These are phyloP conservation scores for Xylariaceae sp. DNA, from an alignment of 2,329 filamentous ascomycete genomes.

Conservation along the genomic window DNA sequence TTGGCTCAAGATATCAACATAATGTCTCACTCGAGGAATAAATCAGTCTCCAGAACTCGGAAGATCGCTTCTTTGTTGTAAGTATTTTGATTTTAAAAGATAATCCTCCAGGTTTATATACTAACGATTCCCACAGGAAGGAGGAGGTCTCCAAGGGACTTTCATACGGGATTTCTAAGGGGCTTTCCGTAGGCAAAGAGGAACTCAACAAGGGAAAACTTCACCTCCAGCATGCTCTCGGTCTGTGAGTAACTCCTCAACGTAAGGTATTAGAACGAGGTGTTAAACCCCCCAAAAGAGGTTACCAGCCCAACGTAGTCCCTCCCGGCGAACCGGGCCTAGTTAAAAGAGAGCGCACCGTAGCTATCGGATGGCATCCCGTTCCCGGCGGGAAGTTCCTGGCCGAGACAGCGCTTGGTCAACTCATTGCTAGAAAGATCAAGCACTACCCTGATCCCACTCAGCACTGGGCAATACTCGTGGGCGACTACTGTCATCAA, in stretches of 20 bases:
- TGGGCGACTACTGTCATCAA: constrained; percentile 22
- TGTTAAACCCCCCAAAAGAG: constrained; percentile 15
- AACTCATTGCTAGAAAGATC: constrained; percentile 18
- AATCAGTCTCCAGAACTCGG: constrained; percentile 10
- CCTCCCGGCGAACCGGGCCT: constrained; percentile 17
- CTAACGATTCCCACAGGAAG: constrained; percentile 18
- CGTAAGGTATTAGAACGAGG: not conserved
- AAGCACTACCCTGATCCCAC: constrained; percentile 20
- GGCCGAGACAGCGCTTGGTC: constrained; percentile 17
- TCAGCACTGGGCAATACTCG: constrained; percentile 21
- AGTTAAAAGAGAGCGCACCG: constrained; percentile 6
- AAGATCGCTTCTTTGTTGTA: constrained; percentile 18
- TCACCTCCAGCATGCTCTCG: constrained; percentile 19
- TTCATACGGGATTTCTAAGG: constrained; percentile 7
- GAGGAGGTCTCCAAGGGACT: constrained; percentile 14
- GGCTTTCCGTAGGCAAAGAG: constrained; percentile 15
- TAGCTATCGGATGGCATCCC: constrained; percentile 21
- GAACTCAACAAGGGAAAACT: constrained; percentile 18
- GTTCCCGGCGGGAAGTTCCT: constrained; percentile 19
- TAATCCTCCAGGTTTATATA: not conserved
- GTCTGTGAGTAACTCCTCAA: constrained; percentile 14
- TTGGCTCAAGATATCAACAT: constrained; percentile 1
- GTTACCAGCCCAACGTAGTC: constrained; percentile 17
- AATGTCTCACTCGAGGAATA: constrained; percentile 13
- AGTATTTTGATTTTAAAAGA: not conserved